A percentile compares a stretch with the other conserved stretches of the same genome.
These are phyloP conservation scores for Barnettozyma salicaria DNA, from an alignment of 805 yeast species.

Conservation along the genomic window DNA sequence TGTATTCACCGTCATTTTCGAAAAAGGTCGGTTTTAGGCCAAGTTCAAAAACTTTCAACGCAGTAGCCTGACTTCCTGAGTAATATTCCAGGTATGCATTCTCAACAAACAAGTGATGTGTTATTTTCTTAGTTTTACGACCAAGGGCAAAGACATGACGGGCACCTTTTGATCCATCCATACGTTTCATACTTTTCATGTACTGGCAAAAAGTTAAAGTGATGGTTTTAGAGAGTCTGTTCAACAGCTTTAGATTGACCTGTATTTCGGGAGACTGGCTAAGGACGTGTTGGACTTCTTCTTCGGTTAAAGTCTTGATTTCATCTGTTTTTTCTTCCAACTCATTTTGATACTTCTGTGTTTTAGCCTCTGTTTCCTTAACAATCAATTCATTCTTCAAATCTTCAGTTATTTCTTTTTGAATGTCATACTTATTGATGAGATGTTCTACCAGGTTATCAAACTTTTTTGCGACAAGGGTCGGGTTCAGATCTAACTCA, in stretches of 20 bases:
- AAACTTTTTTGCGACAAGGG: constrained; percentile 45
- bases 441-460: constrained; percentile 45
- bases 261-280: constrained; percentile 16
- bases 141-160: constrained; percentile 65
- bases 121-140: constrained; percentile 46
- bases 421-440: constrained; percentile 31
- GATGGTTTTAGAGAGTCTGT: constrained; percentile 34
- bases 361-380: constrained; percentile 2
- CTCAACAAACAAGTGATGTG: constrained; percentile 74
- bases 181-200: constrained; percentile 67
- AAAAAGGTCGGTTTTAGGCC: constrained; percentile 55
- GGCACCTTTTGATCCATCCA: constrained; percentile 64
- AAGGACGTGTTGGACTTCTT: constrained; percentile 11
- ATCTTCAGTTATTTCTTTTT: constrained; percentile 17
- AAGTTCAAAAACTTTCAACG: constrained; percentile 69
- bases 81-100: constrained; percentile 77
- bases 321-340: constrained; percentile 11
- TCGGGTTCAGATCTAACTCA: constrained; percentile 51
- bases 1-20: constrained; percentile 51
- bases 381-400: constrained; percentile 17
- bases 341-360: constrained; percentile 5
- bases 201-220: constrained; percentile 64
- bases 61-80: constrained; percentile 51
- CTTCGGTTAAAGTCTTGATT: constrained; percentile 17
- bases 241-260: constrained; percentile 12